Conservation (phyloP, 345 rosid genomes). For the Hibiscus syriacus region DNA sequence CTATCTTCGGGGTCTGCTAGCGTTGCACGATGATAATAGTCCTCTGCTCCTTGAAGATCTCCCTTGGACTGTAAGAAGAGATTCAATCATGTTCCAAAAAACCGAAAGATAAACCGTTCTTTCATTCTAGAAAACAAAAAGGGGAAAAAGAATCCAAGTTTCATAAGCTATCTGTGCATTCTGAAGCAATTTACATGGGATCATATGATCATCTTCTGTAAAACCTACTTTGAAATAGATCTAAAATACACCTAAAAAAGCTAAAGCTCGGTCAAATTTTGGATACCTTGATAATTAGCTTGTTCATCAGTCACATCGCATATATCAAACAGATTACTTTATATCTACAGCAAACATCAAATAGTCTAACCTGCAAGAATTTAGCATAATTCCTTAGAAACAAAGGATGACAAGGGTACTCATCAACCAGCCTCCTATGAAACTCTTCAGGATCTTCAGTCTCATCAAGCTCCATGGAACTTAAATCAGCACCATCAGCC, state of each 20-base stretch:
- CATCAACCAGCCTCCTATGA: constrained; percentile 51
- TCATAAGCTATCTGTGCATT: not conserved
- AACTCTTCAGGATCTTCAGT: constrained; percentile 38
- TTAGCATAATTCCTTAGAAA: constrained; percentile 63
- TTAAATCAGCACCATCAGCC: constrained; percentile 24
- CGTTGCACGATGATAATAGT: constrained; percentile 51
- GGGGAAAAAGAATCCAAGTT: not conserved
- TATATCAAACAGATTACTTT: not conserved
- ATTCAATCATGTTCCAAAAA: not conserved
- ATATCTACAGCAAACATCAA: not conserved
- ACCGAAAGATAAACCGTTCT: not conserved
- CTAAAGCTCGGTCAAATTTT: not conserved
- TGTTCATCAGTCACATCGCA: not conserved
- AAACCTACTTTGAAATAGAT: not conserved
- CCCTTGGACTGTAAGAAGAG: constrained; percentile 47
- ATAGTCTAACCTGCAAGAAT: constrained; percentile 50
- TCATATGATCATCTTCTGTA: not conserved
- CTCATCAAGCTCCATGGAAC: constrained; percentile 32
- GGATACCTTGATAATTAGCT: not conserved
- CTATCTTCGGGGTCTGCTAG: constrained; percentile 63
- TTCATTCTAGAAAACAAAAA: not conserved
- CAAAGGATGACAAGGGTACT: constrained; percentile 66
- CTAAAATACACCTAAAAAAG: not conserved
- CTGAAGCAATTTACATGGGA: not conserved
- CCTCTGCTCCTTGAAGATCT: constrained; percentile 64